phyloP scores from a whole-genome alignment of 2,329 filamentous ascomycete genomes.

The Ophiocordyceps camponoti-floridani region DNA sequence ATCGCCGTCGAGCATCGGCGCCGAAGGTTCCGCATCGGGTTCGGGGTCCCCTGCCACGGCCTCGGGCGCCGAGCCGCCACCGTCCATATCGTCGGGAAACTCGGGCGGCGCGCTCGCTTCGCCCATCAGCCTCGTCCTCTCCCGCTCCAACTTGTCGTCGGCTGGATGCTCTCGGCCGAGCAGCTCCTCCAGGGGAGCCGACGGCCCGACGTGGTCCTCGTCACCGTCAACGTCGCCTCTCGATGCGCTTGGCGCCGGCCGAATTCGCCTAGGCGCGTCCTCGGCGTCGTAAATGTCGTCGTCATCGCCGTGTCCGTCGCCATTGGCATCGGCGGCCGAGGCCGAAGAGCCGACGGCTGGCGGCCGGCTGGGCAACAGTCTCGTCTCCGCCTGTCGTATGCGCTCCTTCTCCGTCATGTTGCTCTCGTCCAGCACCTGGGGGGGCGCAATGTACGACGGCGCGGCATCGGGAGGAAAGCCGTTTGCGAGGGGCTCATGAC shows the following conservation, averaged over 20 bases:
- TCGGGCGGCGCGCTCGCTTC: slow-evolving; percentile 46
- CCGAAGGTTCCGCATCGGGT: slow-evolving; percentile 26
- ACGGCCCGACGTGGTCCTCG: slow-evolving; percentile 12
- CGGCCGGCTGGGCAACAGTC: slow-evolving; percentile 66
- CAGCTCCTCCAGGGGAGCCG: slow-evolving; percentile 28
- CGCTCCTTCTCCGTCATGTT: slow-evolving; percentile 67
- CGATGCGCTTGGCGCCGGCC: slow-evolving; percentile 3
- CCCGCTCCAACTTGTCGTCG: slow-evolving; percentile 70
- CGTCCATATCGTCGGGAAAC: slow-evolving; percentile 33
- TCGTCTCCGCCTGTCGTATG: slow-evolving; percentile 57
- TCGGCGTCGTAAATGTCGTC: slow-evolving; percentile 34
- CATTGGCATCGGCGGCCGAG: slow-evolving; percentile 1
- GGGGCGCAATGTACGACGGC: slow-evolving; percentile 33
- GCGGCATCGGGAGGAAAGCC: slow-evolving; percentile 9
- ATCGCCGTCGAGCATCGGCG: slow-evolving; percentile 29
- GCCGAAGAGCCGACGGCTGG: slow-evolving; percentile 19
- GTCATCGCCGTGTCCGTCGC: slow-evolving; percentile 12
- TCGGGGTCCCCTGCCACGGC: slow-evolving; percentile 9
- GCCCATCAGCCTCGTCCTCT: slow-evolving; percentile 43
- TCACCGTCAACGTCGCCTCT: neutral
- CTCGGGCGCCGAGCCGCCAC: slow-evolving; percentile 10
- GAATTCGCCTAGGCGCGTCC: slow-evolving; percentile 13
- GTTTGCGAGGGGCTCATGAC: slow-evolving; percentile 4
- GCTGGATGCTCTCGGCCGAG: slow-evolving; percentile 10
- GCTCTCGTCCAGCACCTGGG: slow-evolving; percentile 40